phyloP scores from a whole-genome alignment of 306 rosid genomes.

The Quercus dentata region DNA sequence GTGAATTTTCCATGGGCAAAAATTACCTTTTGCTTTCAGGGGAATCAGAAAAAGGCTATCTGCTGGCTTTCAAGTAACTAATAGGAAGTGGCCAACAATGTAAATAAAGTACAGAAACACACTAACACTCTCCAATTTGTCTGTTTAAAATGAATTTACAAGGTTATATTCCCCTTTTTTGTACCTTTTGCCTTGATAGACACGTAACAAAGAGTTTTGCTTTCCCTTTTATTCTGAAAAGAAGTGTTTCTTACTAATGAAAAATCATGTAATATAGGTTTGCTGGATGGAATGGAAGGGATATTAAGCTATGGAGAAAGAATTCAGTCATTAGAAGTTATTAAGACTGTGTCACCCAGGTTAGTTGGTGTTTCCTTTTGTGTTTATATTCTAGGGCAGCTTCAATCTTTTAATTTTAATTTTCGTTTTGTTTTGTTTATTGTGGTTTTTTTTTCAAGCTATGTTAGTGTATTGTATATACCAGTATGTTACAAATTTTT shows the following conservation, averaged over 20 bases:
- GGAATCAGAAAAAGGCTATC: not conserved
- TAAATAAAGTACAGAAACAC: not conserved
- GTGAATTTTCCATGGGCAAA: not conserved
- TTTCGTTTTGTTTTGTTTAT: not conserved
- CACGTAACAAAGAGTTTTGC: not conserved
- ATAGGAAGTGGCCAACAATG: not conserved
- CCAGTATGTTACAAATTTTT: not conserved
- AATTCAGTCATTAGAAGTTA: conserved; percentile 32
- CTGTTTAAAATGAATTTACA: not conserved
- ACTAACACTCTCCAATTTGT: not conserved
- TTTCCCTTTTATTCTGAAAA: conserved; percentile 6
- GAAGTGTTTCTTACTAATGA: conserved; percentile 15
- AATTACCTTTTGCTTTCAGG: not conserved
- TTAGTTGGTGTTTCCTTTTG: conserved; percentile 23
- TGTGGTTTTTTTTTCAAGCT: not conserved
- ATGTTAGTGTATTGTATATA: not conserved
- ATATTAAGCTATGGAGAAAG: conserved; percentile 27
- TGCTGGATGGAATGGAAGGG: conserved; percentile 36
- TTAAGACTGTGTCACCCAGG: conserved; percentile 31
- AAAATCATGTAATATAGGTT: conserved; percentile 35
- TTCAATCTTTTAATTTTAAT: not conserved
- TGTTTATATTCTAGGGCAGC: not conserved
- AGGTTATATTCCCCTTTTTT: not conserved
- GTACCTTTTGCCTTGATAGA: conserved; percentile 9
- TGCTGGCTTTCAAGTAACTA: not conserved